Evolutionary conservation across 1,139 yeast genomes (phyloP), one percentile per base, ranked within the genome.

Genomic region (Candida glucosophila): DNA sequence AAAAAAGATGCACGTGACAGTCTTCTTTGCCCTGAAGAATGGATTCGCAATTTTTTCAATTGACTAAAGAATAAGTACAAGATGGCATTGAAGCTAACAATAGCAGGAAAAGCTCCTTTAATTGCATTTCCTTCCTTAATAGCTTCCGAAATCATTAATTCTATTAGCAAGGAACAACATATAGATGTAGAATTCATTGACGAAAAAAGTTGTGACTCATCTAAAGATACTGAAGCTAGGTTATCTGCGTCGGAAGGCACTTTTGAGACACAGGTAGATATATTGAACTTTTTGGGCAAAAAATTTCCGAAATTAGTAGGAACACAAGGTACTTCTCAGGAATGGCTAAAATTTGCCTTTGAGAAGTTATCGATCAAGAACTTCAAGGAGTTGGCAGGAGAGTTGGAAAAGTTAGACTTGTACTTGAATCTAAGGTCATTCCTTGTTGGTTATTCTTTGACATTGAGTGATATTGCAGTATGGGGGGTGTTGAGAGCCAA

Each of bases 401-500:
- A 82, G 40, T 72, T 90, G 48, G 95, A 83, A 51, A 69, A 69
- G 47, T 65, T 90, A 41, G 96, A 90, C 43, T 58, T 77, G 27
- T 90, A 79, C 52, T 69, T 90, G 53, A 83, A 83, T 66, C 76
- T 82, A 64, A 75, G 95, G 49, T 73, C 95, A 4, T 86, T 71
- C 49, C 52, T 85, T 30, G 67, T 73, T 35, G 94, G 93, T 12
- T 68, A 76, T 55, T 44, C 63, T 15, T 62, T 72, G 34, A 61
- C 92, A 8, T 56, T 76, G 29, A 92, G 94, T 28, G 98, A 90
- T 55, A 63, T 85, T 34, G 83, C 92, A 10, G 67, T 81, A 16
- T 90, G 96, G 96, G 97, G 97, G 55, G 82, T 79, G 22, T 67
- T 90, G 43, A 76, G 96, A 59, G 82, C 94, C 37, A 88, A 90